Evolutionary conservation across 805 yeast genomes (phyloP), one percentile per base, ranked within the genome.

Genomic region (Candida tallmaniae): DNA sequence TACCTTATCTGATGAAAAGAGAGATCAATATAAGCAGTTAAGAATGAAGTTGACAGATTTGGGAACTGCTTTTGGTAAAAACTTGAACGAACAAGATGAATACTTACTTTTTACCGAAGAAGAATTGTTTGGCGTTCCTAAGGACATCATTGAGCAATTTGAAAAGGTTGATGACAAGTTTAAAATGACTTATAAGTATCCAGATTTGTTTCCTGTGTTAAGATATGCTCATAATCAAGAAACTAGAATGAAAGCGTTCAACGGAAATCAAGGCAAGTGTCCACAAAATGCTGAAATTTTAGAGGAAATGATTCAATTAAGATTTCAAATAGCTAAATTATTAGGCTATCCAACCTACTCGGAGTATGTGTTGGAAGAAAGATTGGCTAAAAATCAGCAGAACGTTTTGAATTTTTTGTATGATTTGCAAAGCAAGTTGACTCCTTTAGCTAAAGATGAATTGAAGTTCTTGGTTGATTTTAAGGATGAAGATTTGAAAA

Each of bases 121-220:
- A 34, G 80, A 86, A 51, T 65, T 86, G 27, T 73, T 68, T 7
- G 95, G 95, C 25, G 82, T 86, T 27, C 89, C 95, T 2, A 68
- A 70, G 25, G 76, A 75, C 38, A 75, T 75, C 2, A 46, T 83
- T 44, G 69, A 68, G 13, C 82, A 73, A 50, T 80, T 78, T 48
- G 81, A 72, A 35, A 60, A 57, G 37, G 61, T 65, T 16, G 68
- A 60, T 12, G 59, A 56, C 12, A 56, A 60, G 34, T 44, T 38
- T 24, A 80, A 80, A 51, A 81, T 86, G 68, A 81, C 93, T 2
- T 83, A 75, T 64, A 84, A 86, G 56, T 83, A 82, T 49, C 93
- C 95, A 1, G 95, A 85, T 51, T 56, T 81, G 31, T 63, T 80
- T 41, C 94, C 94, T 2, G 81, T 82, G n/a, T 57, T 83, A 56